These are phyloP conservation scores for Coniferiporia weirii DNA, from an alignment of 1,284 basidiomycete species.

Conservation along the genomic window DNA sequence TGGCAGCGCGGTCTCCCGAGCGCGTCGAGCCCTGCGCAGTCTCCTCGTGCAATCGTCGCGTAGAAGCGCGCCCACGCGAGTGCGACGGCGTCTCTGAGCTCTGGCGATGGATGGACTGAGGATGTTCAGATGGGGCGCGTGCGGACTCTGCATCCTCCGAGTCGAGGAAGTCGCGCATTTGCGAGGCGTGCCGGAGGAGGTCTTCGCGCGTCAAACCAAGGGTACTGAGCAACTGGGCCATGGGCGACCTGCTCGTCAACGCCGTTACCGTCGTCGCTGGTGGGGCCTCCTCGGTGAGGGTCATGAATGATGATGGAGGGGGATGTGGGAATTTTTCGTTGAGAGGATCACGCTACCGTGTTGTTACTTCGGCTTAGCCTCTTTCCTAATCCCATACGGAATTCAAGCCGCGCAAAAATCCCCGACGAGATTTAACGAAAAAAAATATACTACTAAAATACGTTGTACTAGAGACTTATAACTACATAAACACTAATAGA, in stretches of 20 bases:
- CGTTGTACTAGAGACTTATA: constrained; percentile 18
- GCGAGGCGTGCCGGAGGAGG: constrained; percentile 55
- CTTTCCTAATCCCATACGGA: background rate
- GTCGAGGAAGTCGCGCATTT: constrained; percentile 70
- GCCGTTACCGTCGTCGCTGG: constrained; percentile 2
- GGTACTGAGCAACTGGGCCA: constrained; percentile 57
- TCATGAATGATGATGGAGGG: background rate
- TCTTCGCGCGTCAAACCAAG: constrained; percentile 70
- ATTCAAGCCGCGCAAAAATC: background rate
- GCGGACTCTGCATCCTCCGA: constrained; percentile 34
- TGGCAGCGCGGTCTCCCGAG: constrained; percentile 2
- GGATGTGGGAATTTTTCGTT: background rate
- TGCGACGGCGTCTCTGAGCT: background rate
- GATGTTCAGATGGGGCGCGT: background rate
- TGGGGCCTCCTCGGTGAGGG: background rate
- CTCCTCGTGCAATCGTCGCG: background rate
- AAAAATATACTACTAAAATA: constrained; percentile 1
- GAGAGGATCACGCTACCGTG: constrained; percentile 17
- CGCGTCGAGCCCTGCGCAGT: constrained; percentile 1
- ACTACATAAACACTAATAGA: background rate
- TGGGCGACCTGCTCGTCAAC: constrained; percentile 36
- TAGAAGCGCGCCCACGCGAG: background rate
- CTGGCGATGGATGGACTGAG: background rate
- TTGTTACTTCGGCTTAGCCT: background rate
- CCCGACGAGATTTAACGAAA: background rate